Percentiles rank a stretch among this genome's conserved stretches.
Conservation (phyloP, 164 flowering plant species). For the Amborella trichopoda region DNA sequence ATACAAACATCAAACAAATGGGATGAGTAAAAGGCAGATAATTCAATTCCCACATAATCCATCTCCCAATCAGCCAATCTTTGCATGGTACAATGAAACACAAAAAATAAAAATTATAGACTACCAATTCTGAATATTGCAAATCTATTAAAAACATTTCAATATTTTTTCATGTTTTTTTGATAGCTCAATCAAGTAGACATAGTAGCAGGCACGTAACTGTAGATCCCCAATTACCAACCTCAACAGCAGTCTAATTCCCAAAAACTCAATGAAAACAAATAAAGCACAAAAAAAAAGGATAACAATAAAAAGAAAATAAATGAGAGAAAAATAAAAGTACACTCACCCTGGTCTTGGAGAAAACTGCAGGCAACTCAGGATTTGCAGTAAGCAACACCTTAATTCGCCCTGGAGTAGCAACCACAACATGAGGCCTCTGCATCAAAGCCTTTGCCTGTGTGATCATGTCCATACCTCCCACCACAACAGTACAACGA, state of each 20-base stretch:
- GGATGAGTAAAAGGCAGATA: no score
- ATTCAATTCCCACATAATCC: no score
- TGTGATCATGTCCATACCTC: constrained; percentile 75
- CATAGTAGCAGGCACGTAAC: no score
- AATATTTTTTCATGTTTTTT: no score
- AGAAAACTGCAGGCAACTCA: constrained; percentile 57
- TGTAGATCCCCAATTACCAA: no score
- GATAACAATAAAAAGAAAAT: neutral
- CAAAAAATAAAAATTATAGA: neutral
- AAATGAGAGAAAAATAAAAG: neutral
- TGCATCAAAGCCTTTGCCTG: constrained; percentile 46
- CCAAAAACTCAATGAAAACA: neutral
- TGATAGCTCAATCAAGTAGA: no score
- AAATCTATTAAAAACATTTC: no score
- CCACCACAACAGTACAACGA: constrained; percentile 72
- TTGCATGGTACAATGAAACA: neutral
- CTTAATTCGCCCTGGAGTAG: constrained; percentile 83
- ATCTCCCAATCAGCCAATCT: no score
- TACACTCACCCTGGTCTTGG: constrained; percentile 66
- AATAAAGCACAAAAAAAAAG: neutral
- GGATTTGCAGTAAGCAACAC: constrained; percentile 61
- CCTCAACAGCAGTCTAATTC: neutral
- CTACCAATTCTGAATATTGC: neutral
- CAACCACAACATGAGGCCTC: constrained; percentile 78
- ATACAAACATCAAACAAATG: no score